These are phyloP conservation scores for Penicillium sp. DNA, from an alignment of 2,329 filamentous ascomycete species.

Conservation along the genomic window DNA sequence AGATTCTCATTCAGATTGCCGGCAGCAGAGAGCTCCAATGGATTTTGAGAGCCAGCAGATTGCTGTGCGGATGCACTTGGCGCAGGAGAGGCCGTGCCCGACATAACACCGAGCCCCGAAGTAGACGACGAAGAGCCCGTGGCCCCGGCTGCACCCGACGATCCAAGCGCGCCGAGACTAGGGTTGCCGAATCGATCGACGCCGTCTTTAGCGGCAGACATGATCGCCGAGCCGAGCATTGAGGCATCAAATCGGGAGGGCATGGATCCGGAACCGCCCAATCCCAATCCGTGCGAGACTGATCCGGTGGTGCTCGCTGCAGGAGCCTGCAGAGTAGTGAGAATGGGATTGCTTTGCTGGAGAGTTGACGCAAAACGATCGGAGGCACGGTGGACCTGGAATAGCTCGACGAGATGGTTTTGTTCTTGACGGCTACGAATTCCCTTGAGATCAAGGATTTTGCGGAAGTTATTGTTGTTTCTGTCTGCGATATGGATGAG, in stretches of 20 bases:
- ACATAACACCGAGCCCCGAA: conserved; percentile 24
- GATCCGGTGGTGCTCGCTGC: conserved; percentile 28
- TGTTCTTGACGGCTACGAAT: conserved; percentile 76
- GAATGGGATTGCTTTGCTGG: conserved; percentile 61
- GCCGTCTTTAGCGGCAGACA: conserved; percentile 80
- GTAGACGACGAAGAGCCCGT: conserved; percentile 8
- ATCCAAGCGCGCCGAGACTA: conserved; percentile 34
- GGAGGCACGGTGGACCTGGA: conserved; percentile 72
- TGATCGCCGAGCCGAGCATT: conserved; percentile 76
- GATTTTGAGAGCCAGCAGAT: conserved; percentile 13
- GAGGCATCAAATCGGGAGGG: conserved; percentile 69
- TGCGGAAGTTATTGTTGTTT: conserved; percentile 90
- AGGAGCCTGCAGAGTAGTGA: conserved; percentile 55
- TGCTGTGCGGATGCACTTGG: conserved; percentile 17
- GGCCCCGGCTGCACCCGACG: conserved; percentile 21
- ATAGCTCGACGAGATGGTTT: conserved; percentile 75
- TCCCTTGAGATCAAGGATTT: conserved; percentile 92
- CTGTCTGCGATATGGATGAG: conserved; percentile 94
- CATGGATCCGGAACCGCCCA: conserved; percentile 39
- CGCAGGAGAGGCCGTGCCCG: conserved; percentile 23
- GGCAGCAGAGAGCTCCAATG: conserved; percentile 41
- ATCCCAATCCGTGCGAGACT: conserved; percentile 45
- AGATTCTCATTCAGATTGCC: conserved; percentile 85
- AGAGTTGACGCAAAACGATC: conserved; percentile 61
- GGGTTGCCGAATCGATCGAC: conserved; percentile 69